Base-by-base conservation (phyloP, 192 early-diverging fungal species). In the Linnemannia elongata region DNA sequence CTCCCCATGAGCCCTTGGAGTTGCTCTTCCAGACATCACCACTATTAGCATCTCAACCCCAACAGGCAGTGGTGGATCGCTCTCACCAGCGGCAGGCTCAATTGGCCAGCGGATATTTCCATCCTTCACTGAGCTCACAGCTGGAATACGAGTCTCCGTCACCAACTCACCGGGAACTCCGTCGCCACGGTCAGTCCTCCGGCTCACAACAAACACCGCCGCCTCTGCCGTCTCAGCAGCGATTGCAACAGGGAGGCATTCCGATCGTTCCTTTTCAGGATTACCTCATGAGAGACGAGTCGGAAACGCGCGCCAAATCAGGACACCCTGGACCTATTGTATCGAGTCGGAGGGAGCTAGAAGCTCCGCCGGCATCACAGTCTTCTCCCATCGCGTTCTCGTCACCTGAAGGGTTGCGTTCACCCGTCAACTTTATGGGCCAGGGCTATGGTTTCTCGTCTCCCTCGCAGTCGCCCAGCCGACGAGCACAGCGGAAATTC, bases 391-490 rank as follows among this genome's bases (percentile, higher is more conserved):
- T 66, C 13, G 60, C 60, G 12, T 66, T 30, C 60, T 66, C 60
- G 9, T 66, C 60, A 10, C 60, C 30, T n/a, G 30, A 30, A 66
- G 60, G 38, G 1, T 49, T 47, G 12, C 63, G 41, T 39, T 69
- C 72, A 42, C 30, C 55, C 8, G 22, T n/a, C 24, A 45, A 41
- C 66, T 70, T 20, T 27, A 38, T 71, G 10, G 38, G 69, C 15
- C 60, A 13, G 12, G 33, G 41, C 35, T 71, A 15, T 68, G 42
- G 76, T 3, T 44, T 22, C 33, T 36, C 73, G 42, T 74, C 82
- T 2, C 77, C 82, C 1, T 15, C 68, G n/a, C 82, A 78, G 6
- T 84, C 82, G 1, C 82, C 82, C 5, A 76, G 77, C 49, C 76
- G 55, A 7, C 57, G 77, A 24, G 42, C 20, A 54, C 77, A 72